Conservation (phyloP, 345 rosid genomes). For the Citropsis articulata region DNA sequence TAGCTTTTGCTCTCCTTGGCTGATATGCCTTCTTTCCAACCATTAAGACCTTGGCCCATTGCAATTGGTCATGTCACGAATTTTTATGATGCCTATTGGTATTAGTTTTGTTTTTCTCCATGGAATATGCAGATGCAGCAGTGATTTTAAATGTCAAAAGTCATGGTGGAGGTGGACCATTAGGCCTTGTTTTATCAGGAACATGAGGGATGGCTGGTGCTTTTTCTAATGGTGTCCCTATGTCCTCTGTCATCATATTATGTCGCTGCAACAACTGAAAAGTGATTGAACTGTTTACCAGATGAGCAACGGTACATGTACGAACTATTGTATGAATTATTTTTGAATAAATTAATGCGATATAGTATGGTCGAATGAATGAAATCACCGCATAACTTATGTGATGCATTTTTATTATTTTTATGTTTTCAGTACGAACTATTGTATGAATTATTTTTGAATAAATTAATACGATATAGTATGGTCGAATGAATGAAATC, state of each 20-base stretch:
- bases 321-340: too few species aligned
- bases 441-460: too few species aligned
- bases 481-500: too few species aligned
- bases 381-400: too few species aligned
- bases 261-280: constrained; percentile 16
- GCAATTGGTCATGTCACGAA: neutral
- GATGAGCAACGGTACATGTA: neutral
- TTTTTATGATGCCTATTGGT: constrained; percentile 11
- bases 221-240: neutral
- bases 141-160: neutral
- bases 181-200: constrained; percentile 15
- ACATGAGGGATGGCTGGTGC: constrained; percentile 16
- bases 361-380: too few species aligned
- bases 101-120: constrained; percentile 8
- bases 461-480: too few species aligned
- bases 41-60: constrained; percentile 19
- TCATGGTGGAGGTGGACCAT: constrained; percentile 24
- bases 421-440: too few species aligned
- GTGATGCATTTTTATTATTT: too few species aligned
- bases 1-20: too few species aligned
- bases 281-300: constrained; percentile 18
- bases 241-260: neutral
- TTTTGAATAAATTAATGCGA: too few species aligned
- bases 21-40: neutral
- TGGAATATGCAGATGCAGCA: constrained; percentile 15